These are phyloP conservation scores for Lachancea thermotolerans DNA, from an alignment of 805 yeast genomes.

Conservation along the genomic window DNA sequence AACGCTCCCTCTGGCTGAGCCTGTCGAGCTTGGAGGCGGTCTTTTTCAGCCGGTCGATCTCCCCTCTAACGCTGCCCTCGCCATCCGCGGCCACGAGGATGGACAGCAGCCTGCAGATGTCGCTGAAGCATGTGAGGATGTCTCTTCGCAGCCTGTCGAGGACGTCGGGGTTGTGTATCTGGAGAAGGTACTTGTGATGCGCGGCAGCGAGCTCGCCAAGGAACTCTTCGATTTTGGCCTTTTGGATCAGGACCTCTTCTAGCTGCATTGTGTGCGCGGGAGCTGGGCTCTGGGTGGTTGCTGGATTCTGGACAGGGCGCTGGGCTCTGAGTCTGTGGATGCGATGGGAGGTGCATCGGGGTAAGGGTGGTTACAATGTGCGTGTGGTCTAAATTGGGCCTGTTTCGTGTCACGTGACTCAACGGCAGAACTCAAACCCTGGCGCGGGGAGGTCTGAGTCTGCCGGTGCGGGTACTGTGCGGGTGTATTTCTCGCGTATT, in stretches of 20 bases:
- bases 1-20: background rate
- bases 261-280: background rate
- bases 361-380: too few relatives aligned
- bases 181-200: constrained; percentile 21
- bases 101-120: constrained; percentile 21
- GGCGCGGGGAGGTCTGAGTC: too few relatives aligned
- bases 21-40: constrained; percentile 12
- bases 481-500: too few relatives aligned
- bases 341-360: too few relatives aligned
- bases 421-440: too few relatives aligned
- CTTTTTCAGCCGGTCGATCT: constrained; percentile 12
- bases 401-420: too few relatives aligned
- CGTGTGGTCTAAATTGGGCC: too few relatives aligned
- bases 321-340: too few relatives aligned
- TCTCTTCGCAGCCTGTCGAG: constrained; percentile 22
- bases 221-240: constrained; percentile 18
- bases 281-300: too few relatives aligned
- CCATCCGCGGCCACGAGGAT: constrained; percentile 23
- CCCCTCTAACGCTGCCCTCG: constrained; percentile 15
- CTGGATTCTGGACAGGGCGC: too few relatives aligned
- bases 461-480: too few relatives aligned
- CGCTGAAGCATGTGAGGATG: constrained; percentile 25
- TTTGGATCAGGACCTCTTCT: constrained; percentile 22
- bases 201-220: constrained; percentile 15
- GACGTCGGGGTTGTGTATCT: constrained; percentile 9